Base-by-base conservation (phyloP, 164 flowering plant genomes). In the Annona squamosa region DNA sequence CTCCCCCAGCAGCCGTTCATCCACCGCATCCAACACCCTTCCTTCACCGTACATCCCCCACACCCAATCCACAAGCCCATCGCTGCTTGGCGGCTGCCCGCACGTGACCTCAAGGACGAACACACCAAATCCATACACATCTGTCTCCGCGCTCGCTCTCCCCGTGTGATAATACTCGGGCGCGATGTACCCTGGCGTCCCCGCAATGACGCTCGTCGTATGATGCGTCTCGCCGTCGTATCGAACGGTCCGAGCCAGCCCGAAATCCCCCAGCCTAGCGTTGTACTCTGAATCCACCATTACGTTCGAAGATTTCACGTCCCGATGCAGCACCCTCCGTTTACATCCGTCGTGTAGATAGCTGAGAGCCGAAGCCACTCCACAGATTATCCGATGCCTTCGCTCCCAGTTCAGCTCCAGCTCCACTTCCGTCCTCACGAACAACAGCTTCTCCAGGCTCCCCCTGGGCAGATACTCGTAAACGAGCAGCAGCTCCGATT, bases 381-480 rank as follows among this genome's bases (percentile, higher is more conserved):
- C 88, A 5, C 68, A 79, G 43, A 82, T 81, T 72, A 85, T 80
- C 72, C 78, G 85, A 76, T 84, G 72, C 63, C 90, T 76, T 9
- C 74, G 46, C 3, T 12, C 56, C 90, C 90, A 87, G 0, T 19
- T 10, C 62, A 70, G 41, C 68, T 87, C 83, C 12, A 59, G 46
- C 3, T 37, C 42, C 0, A 73, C 18, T 2, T 12, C 7, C 16
- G 17, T 41, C 2, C 46, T 45, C 37, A 37, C 46, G 76, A 74
- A 87, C 48, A 89, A 72, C 80, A 68, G 78, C 70, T 77, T 81
- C 46, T 90, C 94, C 4, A 90, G 71, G 84, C 92, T 88, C 1
- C 89, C 86, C 48, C 84, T 79, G 0, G 89, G 89, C 89, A 86
- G 84, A 84, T 48, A 86, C 69, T 90, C 88, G 46, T 87, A 87